Conservation (phyloP, 2,329 filamentous ascomycete genomes). For the Chrysoporthe deuterocubensis region DNA sequence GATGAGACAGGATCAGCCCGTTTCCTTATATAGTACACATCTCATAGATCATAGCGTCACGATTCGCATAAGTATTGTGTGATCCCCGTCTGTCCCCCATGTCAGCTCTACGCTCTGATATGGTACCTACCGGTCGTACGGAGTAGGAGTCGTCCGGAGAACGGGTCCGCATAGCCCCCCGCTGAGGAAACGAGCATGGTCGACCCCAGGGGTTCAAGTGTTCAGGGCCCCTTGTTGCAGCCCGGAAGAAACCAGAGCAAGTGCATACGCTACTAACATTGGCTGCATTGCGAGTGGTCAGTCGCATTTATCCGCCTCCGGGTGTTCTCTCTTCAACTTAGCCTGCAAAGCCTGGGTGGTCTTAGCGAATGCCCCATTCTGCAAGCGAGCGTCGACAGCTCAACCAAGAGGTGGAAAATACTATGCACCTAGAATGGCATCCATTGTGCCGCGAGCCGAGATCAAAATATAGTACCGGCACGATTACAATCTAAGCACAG, state of each 20-base stretch:
- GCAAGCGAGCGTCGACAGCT: background rate
- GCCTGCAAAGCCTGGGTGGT: conserved; percentile 1
- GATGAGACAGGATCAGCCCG: background rate
- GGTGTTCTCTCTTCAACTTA: conserved; percentile 12
- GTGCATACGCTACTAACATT: background rate
- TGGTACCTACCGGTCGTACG: conserved; percentile 15
- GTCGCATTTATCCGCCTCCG: conserved; percentile 14
- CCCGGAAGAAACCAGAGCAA: background rate
- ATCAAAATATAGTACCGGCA: background rate
- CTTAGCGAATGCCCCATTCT: background rate
- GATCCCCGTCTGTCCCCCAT: background rate
- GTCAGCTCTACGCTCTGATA: too few relatives aligned
- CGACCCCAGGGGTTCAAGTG: background rate
- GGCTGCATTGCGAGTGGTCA: conserved; percentile 13
- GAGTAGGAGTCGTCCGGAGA: background rate
- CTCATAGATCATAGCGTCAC: background rate
- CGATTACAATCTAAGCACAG: background rate
- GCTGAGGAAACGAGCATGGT: background rate
- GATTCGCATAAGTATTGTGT: background rate
- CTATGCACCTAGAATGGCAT: background rate
- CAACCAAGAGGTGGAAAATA: background rate
- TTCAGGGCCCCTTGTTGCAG: background rate
- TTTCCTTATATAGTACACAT: background rate
- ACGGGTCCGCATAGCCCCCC: conserved; percentile 3
- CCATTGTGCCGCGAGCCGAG: background rate